Evolutionary conservation across 345 rosid species (phyloP), one percentile per base, ranked within the genome.

Genomic region (Abelmoschus esculentus): DNA sequence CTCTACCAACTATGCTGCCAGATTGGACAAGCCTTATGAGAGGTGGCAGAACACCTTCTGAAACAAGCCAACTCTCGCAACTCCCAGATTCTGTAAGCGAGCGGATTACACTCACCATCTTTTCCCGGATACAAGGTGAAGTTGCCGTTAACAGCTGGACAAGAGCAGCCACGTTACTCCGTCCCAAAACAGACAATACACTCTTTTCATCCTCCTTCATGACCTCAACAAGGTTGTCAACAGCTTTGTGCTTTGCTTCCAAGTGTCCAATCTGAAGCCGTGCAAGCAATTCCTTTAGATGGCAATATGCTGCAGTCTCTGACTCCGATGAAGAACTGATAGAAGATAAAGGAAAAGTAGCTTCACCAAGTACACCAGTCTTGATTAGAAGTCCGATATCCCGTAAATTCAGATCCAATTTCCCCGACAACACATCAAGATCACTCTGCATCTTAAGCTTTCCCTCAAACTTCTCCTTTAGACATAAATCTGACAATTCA

Each of bases 371-470:
- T 68, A 95, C 89, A 2, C 97, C 93, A 0, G 98, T 91, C 83
- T 91, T 95, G 83, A 90, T 90, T 56, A 95, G 61, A 72, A 91
- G 84, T 5, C 93, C 87, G 67, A 96, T 85, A 71, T 95, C 98
- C 54, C 81, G 83, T 57, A 95, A 85, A 73, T 83, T 89, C 77
- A 90, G 83, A 76, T 87, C 97, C 79, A 95, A 70, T 66, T 89
- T 91, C 17, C 96, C 87, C 0, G 88, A 87, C 70, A 95, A 74
- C 1, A 96, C 84, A 81, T 95, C 99, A 2, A 95, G 98, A 79
- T 95, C 91, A 57, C 90, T 95, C 81, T 95, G 99, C 96, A 87
- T 91, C 85, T 85, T 79, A 4, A 95, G 80, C 75, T 91, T 95
- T 57, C 99, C 99, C 61, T 86, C 86, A 72, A 81, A 86, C 82